Evolutionary conservation across 768 basidiomycete species (phyloP).

Genomic region (Macrocybe gigantea): DNA sequence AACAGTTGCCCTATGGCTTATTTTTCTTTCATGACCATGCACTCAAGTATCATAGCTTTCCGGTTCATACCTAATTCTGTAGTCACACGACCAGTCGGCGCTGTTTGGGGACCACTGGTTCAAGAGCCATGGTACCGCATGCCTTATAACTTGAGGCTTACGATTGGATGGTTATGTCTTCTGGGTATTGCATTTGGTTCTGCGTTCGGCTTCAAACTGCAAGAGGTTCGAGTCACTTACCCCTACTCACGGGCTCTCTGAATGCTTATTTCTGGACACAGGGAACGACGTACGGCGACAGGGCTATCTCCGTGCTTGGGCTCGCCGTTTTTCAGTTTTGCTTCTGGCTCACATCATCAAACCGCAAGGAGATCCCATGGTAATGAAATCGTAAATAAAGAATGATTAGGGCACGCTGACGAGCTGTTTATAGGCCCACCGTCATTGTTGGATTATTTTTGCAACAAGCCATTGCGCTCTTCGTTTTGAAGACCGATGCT

Average conservation of each 20-base stretch:
- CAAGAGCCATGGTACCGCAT: slow-evolving; percentile 62
- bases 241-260: slow-evolving; percentile 3
- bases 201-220: slow-evolving; percentile 74
- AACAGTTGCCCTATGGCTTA: not conserved
- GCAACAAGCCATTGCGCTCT: slow-evolving; percentile 83
- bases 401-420: too few species aligned
- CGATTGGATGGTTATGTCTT: slow-evolving; percentile 72
- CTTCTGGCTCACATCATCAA: slow-evolving; percentile 64
- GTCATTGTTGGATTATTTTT: slow-evolving; percentile 81
- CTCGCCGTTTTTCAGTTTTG: slow-evolving; percentile 73
- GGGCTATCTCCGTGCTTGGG: slow-evolving; percentile 77
- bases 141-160: slow-evolving; percentile 45
- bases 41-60: slow-evolving; percentile 66
- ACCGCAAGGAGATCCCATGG: slow-evolving; percentile 69
- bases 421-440: slow-evolving; percentile 52
- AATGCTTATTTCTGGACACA: slow-evolving; percentile 7
- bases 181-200: slow-evolving; percentile 79
- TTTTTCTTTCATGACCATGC: not conserved
- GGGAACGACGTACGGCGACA: slow-evolving; percentile 65
- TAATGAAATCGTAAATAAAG: slow-evolving; percentile 19
- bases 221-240: slow-evolving; percentile 32
- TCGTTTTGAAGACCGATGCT: slow-evolving; percentile 80
- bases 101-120: slow-evolving; percentile 63
- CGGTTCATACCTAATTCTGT: slow-evolving; percentile 74
- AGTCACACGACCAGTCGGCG: slow-evolving; percentile 64